Percentiles rank a stretch among this genome's conserved stretches.
Conservation (phyloP, 768 basidiomycete species). For the Lyophyllum semitale region DNA sequence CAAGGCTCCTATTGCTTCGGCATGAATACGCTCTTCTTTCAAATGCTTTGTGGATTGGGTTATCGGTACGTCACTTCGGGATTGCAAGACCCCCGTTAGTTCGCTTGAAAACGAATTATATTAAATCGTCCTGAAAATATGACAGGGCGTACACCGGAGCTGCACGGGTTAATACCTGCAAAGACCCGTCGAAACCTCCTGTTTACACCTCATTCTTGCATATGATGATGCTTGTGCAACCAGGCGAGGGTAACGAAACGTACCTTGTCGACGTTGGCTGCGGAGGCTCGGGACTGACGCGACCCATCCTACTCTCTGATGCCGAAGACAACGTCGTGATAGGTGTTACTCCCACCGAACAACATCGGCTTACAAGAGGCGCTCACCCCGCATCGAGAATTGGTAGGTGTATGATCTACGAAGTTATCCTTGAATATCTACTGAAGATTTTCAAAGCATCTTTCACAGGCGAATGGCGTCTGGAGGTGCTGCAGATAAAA, state of each 20-base stretch:
- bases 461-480: constrained; percentile 5
- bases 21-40: constrained; percentile 9
- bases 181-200: constrained; percentile 6
- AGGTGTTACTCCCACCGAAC: constrained; percentile 11
- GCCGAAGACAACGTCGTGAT: constrained; percentile 10
- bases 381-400: constrained; percentile 10
- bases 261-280: constrained; percentile 16
- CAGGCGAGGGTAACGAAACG: constrained; percentile 10
- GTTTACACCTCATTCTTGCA: constrained; percentile 5
- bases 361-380: constrained; percentile 10
- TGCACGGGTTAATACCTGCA: constrained; percentile 6
- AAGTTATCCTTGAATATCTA: not conserved
- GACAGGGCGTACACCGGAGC: constrained; percentile 11
- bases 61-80: constrained; percentile 5
- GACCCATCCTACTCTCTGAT: constrained; percentile 13
- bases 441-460: not conserved
- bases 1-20: constrained; percentile 14
- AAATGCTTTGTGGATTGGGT: constrained; percentile 16
- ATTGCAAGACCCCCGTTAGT: not conserved
- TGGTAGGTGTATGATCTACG: not conserved
- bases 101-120: not conserved
- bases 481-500: constrained; percentile 12
- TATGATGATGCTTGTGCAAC: constrained; percentile 17
- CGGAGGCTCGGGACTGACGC: constrained; percentile 10
- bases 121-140: not conserved